Evolutionary conservation across 495 filamentous ascomycete genomes (phyloP), one percentile per base, ranked within the genome.

Genomic region (Cetradonia linearis): DNA sequence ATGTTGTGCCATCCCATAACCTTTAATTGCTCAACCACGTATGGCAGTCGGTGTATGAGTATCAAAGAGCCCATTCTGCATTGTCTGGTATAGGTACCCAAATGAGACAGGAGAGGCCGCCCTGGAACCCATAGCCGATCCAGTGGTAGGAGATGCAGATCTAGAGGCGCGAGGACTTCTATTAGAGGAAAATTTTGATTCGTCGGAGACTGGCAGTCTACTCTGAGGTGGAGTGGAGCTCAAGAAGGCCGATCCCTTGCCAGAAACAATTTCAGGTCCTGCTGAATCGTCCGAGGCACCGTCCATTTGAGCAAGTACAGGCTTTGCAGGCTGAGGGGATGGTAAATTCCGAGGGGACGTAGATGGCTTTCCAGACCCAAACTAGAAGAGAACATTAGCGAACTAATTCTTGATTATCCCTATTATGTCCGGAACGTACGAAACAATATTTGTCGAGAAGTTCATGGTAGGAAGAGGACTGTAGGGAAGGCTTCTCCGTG

Each of bases 361-460:
- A 10, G 71, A 66, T 27, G 70, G 50, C 60, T 76, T 78, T 42
- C 72, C 65, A 34, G 79, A 75, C 18, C 78, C 79, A 74, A 74
- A 82, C 79, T 82, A 59, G 48, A 62, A 53, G 48, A 33, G 48
- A 59, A 25, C 65, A 50, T 73, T 65, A 71, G 69, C 62, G 42
- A 69, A 64, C 36, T n/a, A 47, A 31, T 55, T 25, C 55, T 27
- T 49, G 25, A 36, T 23, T 44, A 34, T 60, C 62, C 36, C 42
- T 65, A 34, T 55, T 63, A 55, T 62, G 66, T 65, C 66, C 56
- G 62, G 70, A 77, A 94, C 91, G 82, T 88, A 96, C 91, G 81
- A 95, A 96, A 79, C 93, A 98, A 75, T 95, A 98, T 74, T 94
- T 95, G 77, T 95, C 88, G 67, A 98, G 82, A 60, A 98, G 78